These are phyloP conservation scores for Solanum chacoense DNA, from an alignment of 305 asterid genomes.

Conservation along the genomic window DNA sequence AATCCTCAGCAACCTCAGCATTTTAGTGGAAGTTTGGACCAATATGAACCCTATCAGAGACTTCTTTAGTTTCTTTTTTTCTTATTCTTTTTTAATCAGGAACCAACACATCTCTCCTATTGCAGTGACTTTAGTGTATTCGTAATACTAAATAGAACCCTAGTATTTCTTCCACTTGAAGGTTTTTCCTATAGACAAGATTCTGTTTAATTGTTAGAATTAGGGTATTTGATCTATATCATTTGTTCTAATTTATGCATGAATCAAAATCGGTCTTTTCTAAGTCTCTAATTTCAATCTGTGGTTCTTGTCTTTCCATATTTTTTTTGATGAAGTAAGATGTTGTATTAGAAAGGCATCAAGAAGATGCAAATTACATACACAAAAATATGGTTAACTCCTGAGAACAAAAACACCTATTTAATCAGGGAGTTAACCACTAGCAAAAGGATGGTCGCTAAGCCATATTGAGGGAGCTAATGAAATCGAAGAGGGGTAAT, in stretches of 20 bases:
- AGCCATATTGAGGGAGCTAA: too few species aligned
- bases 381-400: too few species aligned
- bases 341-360: too few species aligned
- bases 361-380: too few species aligned
- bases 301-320: background rate
- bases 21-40: background rate
- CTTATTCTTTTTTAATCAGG: background rate
- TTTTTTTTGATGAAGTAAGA: too few species aligned
- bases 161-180: background rate
- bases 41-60: background rate
- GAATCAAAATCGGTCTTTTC: background rate
- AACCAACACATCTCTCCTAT: background rate
- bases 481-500: too few species aligned
- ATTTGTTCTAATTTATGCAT: background rate
- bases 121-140: background rate
- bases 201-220: background rate
- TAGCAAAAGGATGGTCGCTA: too few species aligned
- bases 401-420: too few species aligned
- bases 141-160: background rate
- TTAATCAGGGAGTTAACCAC: too few species aligned
- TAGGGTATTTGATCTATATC: background rate
- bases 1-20: background rate
- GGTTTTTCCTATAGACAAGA: background rate
- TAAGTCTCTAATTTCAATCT: background rate
- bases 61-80: background rate